These are phyloP conservation scores for Tuber umbilicatum DNA, from an alignment of 495 filamentous ascomycete species.

Conservation along the genomic window DNA sequence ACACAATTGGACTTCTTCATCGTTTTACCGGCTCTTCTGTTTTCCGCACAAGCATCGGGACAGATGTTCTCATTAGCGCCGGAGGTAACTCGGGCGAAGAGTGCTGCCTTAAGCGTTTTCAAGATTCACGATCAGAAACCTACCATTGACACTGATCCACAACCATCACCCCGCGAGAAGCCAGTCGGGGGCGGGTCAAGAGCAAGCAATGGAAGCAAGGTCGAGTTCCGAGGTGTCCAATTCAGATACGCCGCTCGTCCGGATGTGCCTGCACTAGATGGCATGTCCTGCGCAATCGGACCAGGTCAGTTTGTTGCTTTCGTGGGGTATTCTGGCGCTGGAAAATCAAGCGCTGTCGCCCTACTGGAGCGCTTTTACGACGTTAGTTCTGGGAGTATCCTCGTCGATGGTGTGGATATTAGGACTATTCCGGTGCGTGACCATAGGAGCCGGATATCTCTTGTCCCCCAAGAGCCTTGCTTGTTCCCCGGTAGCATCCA, in stretches of 20 bases:
- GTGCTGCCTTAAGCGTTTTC: conserved; percentile 46
- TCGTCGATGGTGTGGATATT: conserved; percentile 51
- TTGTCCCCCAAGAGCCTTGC: conserved; percentile 50
- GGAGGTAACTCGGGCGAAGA: conserved; percentile 53
- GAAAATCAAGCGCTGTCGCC: conserved; percentile 51
- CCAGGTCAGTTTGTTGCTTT: conserved; percentile 52
- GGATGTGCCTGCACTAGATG: conserved; percentile 44
- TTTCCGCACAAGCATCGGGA: conserved; percentile 57
- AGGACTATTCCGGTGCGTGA: conserved; percentile 43
- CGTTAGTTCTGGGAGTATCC: conserved; percentile 47
- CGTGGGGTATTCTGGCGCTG: conserved; percentile 56
- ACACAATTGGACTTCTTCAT: conserved; percentile 60
- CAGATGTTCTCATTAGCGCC: conserved; percentile 62
- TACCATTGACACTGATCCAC: conserved; percentile 33
- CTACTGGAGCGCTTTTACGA: conserved; percentile 51
- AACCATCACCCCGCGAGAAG: conserved; percentile 5
- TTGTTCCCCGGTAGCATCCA: conserved; percentile 49
- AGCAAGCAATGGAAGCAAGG: conserved; percentile 40
- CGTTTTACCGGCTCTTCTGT: conserved; percentile 53
- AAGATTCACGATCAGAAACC: conserved; percentile 37
- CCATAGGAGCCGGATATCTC: conserved; percentile 44
- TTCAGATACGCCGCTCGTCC: conserved; percentile 52
- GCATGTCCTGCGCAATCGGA: conserved; percentile 45
- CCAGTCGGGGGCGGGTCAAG: conserved; percentile 21
- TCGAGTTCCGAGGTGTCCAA: conserved; percentile 45